phyloP scores from a whole-genome alignment of 2,329 filamentous ascomycete species.

The Periconia sp. region DNA sequence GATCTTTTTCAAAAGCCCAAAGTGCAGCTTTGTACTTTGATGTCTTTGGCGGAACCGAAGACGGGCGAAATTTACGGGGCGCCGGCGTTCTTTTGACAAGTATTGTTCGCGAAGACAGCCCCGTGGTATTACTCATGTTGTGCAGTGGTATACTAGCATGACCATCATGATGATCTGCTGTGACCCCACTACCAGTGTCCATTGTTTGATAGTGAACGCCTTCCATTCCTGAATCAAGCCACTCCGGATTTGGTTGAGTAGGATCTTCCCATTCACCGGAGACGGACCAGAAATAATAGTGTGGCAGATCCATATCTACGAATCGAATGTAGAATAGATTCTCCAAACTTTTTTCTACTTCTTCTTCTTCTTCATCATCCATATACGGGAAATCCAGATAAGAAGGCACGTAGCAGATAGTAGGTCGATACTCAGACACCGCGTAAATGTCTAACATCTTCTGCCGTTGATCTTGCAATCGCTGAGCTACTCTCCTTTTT shows the following conservation, averaged over 20 bases:
- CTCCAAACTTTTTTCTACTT: constrained; percentile 8
- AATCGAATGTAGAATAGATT: constrained; percentile 34
- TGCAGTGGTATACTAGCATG: background rate
- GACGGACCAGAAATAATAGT: constrained; percentile 35
- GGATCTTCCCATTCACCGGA: constrained; percentile 26
- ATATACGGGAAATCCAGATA: constrained; percentile 21
- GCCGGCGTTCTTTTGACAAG: constrained; percentile 9
- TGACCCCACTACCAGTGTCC: background rate
- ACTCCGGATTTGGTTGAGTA: constrained; percentile 18
- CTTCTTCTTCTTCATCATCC: background rate
- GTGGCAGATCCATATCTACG: constrained; percentile 28
- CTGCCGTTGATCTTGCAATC: constrained; percentile 12
- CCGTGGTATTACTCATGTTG: too few species aligned
- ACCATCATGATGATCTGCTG: background rate
- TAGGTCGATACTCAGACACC: constrained; percentile 19
- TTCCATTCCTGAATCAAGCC: constrained; percentile 1
- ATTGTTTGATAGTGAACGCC: background rate
- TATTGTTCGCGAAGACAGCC: background rate
- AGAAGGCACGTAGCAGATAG: constrained; percentile 27
- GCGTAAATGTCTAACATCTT: constrained; percentile 24
- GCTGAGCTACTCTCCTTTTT: constrained; percentile 6
- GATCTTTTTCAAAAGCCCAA: constrained; percentile 17
- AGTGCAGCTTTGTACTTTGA: constrained; percentile 9
- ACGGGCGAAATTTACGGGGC: constrained; percentile 6
- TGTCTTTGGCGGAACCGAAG: background rate